Evolutionary conservation across 306 rosid genomes (phyloP).

Genomic region (Castanospermum australe): DNA sequence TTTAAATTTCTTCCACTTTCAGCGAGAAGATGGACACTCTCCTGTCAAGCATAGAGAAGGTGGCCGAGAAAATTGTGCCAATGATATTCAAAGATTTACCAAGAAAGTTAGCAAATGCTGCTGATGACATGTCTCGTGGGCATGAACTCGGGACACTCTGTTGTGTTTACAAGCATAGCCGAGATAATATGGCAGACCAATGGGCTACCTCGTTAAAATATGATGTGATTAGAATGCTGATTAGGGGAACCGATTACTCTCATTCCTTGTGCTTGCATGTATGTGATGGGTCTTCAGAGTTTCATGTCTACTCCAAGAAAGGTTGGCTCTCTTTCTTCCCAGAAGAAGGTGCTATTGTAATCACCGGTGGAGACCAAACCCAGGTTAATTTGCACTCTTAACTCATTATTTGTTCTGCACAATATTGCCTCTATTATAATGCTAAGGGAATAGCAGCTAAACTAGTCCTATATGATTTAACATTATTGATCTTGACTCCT

Average conservation of each 20-base stretch:
- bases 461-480: no score
- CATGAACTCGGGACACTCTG: constrained; percentile 54
- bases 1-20: constrained; percentile 26
- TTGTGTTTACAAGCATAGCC: constrained; percentile 58
- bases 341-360: constrained; percentile 51
- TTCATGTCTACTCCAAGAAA: constrained; percentile 85
- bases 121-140: constrained; percentile 16
- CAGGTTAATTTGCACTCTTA: constrained; percentile 49
- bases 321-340: constrained; percentile 85
- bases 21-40: constrained; percentile 70
- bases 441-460: no score
- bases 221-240: constrained; percentile 86
- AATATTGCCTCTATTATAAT: neutral
- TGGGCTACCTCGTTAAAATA: constrained; percentile 42
- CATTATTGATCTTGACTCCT: no score
- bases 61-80: constrained; percentile 47
- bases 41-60: constrained; percentile 44
- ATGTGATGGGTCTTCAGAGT: constrained; percentile 66
- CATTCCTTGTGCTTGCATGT: constrained; percentile 77
- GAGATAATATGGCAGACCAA: constrained; percentile 22
- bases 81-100: constrained; percentile 29
- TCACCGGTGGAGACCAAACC: constrained; percentile 75
- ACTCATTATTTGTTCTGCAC: neutral
- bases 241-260: constrained; percentile 73
- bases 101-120: constrained; percentile 17